Base-by-base conservation (phyloP, 305 asterid species). In the Plantago rigida region DNA sequence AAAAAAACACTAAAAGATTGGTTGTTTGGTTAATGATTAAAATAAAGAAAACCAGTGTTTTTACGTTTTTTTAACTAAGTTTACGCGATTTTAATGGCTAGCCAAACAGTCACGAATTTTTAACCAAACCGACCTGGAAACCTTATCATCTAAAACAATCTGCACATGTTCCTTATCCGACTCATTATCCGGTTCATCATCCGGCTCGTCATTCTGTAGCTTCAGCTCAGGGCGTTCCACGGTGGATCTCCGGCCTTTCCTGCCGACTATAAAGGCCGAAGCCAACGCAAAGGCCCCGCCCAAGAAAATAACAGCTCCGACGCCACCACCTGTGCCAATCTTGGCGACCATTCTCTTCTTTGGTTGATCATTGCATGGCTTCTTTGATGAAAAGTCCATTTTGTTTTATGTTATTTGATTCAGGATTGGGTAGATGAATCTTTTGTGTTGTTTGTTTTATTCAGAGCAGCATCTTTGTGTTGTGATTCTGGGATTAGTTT, bases 251-350 rank as follows among this genome's bases (percentile, higher is more conserved):
- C 67, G 59, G 48, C 66, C 26, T 58, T 63, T 75, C 47, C 51
- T 71, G 49, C 77, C 60, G 69, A 76, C 59, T 0, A 73, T 60
- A 44, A 80, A 78, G 29, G 73, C 79, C 0, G 89, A 78, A 0
- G 77, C 71, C 19, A 82, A 49, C 31, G 88, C 84, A 56, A 83
- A 75, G 24, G 78, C 94, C 22, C 94, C 94, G 41, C 87, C 85
- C 48, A 87, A 66, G 67, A 85, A 65, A 63, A 84, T 51, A 46
- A 84, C 67, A 60, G 81, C 81, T 65, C 83, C 89, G 53, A 76
- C 51, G 5, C 78, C 81, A 11, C 79, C 79, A 10, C 81, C 83
- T 24, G 69, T 72, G 13, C 70, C 75, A 7, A 69, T 5, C 34
- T 62, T 84, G 1, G 84, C 9, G 13, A 51, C 69, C 67, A 72